Evolutionary conservation across 805 yeast species (phyloP).

Genomic region (Lachancea nothofagi): DNA sequence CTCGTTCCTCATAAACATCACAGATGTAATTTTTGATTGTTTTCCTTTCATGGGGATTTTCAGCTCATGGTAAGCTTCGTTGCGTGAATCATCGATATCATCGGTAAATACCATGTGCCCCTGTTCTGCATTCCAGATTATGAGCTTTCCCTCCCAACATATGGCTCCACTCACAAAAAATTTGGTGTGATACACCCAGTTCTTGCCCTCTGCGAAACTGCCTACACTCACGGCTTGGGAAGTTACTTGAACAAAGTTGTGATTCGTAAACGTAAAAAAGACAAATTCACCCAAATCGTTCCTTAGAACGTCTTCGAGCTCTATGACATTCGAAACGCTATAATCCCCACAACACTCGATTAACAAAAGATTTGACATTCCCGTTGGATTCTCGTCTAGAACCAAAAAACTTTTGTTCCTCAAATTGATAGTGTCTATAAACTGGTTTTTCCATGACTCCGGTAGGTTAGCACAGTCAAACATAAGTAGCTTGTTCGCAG

Average conservation of each 20-base stretch:
- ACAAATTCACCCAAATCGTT: conserved; percentile 10
- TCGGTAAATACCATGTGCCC: conserved; percentile 9
- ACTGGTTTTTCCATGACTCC: conserved; percentile 2
- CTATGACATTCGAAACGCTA: conserved; percentile 1
- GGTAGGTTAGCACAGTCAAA: conserved; percentile 1
- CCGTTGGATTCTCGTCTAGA: not conserved
- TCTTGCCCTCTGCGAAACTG: conserved; percentile 2
- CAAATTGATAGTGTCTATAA: not conserved
- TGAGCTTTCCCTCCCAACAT: conserved; percentile 7
- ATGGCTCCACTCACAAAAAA: conserved; percentile 15
- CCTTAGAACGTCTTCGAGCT: conserved; percentile 19
- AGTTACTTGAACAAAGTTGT: conserved; percentile 18
- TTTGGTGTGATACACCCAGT: conserved; percentile 6
- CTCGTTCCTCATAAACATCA: not conserved
- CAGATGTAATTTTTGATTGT: conserved; percentile 1
- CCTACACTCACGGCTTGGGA: conserved; percentile 10
- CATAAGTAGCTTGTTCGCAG: not conserved
- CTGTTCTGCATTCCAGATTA: conserved; percentile 18
- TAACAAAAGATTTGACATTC: not conserved
- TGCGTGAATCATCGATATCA: conserved; percentile 5
- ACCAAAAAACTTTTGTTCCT: not conserved
- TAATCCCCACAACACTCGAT: not conserved
- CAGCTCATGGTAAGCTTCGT: conserved; percentile 11
- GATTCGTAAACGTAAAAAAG: conserved; percentile 11
- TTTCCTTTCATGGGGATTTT: conserved; percentile 17